These are phyloP conservation scores for Artemisia argyi DNA, from an alignment of 129 eudicot species.

Conservation along the genomic window DNA sequence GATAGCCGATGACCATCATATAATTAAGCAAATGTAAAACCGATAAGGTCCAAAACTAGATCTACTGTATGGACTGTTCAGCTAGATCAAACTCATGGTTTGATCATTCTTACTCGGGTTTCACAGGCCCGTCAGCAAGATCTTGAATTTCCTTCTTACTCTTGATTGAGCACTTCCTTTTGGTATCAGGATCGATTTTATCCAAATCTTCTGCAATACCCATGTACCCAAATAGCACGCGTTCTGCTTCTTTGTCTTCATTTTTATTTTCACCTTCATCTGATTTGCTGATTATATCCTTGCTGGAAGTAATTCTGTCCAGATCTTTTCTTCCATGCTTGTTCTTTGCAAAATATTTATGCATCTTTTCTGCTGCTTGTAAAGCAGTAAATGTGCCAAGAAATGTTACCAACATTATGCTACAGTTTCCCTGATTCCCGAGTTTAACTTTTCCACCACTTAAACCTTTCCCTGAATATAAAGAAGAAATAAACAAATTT, in stretches of 20 bases:
- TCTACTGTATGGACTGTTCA: background rate
- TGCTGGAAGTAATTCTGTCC: constrained; percentile 21
- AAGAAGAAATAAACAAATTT: background rate
- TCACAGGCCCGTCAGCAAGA: constrained; percentile 57
- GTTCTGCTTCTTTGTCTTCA: constrained; percentile 38
- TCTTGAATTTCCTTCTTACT: constrained; percentile 75
- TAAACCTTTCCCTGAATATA: constrained; percentile 47
- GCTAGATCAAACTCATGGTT: background rate
- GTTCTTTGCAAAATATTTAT: constrained; percentile 49
- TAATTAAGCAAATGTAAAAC: background rate
- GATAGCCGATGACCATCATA: constrained; percentile 4
- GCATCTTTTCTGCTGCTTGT: constrained; percentile 62
- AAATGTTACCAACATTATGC: constrained; percentile 55
- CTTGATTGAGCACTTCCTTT: constrained; percentile 50
- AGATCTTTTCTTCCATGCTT: constrained; percentile 61
- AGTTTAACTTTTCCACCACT: constrained; percentile 52
- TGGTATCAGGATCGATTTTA: constrained; percentile 56
- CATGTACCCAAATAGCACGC: constrained; percentile 58
- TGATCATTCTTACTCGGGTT: constrained; percentile 21
- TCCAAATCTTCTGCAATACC: constrained; percentile 76
- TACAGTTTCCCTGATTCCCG: constrained; percentile 46
- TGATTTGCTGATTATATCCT: constrained; percentile 25
- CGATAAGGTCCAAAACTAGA: background rate
- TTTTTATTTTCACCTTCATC: constrained; percentile 21
- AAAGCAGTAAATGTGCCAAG: constrained; percentile 65